Percentiles rank a stretch among this genome's conserved stretches.
Conservation (phyloP, 257 asterid species). For the Ballota nigra region DNA sequence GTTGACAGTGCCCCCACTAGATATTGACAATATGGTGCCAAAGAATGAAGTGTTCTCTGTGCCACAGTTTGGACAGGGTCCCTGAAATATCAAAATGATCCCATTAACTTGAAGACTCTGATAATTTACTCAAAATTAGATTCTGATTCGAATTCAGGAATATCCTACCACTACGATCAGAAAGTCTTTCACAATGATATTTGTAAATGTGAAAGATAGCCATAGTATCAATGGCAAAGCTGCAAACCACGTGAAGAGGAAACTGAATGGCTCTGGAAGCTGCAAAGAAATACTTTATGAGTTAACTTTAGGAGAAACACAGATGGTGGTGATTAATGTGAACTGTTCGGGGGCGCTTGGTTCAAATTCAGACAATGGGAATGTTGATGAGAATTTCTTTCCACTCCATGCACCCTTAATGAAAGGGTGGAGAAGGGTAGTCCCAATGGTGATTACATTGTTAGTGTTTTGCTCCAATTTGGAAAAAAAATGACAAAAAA, state of each 20-base stretch:
- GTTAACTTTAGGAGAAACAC: slow-evolving; percentile 13
- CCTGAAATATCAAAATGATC: slow-evolving; percentile 45
- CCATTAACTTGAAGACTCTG: not conserved
- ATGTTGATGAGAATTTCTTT: no score
- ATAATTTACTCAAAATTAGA: not conserved
- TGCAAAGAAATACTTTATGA: slow-evolving; percentile 31
- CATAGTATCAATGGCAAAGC: slow-evolving; percentile 79
- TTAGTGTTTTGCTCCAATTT: no score
- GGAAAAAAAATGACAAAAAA: no score
- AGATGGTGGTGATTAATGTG: not conserved
- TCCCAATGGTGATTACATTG: no score
- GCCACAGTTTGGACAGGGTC: slow-evolving; percentile 97
- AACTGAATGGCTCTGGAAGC: slow-evolving; percentile 99
- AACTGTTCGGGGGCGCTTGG: not conserved
- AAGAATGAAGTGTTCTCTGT: slow-evolving; percentile 91
- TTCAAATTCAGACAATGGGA: no score
- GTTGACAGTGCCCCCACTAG: slow-evolving; percentile 83
- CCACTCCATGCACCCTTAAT: no score
- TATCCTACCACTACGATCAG: slow-evolving; percentile 69
- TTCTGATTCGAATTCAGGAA: not conserved
- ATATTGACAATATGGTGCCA: slow-evolving; percentile 79
- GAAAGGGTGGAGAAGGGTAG: no score
- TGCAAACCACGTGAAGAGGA: slow-evolving; percentile 96
- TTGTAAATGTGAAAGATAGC: slow-evolving; percentile 75
- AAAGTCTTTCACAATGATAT: slow-evolving; percentile 65